Conservation (phyloP, 2,329 filamentous ascomycete species). For the Emmonsiellopsis sp. region DNA sequence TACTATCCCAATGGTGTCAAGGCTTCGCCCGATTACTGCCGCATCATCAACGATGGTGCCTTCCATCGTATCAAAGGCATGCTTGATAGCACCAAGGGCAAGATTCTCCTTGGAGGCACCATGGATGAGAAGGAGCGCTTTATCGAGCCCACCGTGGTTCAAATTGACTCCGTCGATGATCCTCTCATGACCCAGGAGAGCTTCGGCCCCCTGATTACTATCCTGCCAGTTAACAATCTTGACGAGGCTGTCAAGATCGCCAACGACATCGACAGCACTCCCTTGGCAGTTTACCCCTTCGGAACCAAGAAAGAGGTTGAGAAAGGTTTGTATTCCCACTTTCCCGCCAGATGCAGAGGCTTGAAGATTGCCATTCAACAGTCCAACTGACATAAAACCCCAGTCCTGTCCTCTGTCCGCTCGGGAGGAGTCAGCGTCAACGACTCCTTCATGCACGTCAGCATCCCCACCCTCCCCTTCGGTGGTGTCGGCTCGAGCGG, state of each 20-base stretch:
- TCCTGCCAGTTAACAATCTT: slow-evolving; percentile 68
- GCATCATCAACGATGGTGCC: slow-evolving; percentile 71
- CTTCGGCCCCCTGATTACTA: slow-evolving; percentile 85
- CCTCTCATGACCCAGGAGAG: slow-evolving; percentile 73
- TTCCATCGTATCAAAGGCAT: slow-evolving; percentile 81
- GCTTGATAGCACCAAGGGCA: slow-evolving; percentile 75
- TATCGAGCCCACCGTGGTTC: slow-evolving; percentile 89
- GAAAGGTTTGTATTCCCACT: slow-evolving; percentile 47
- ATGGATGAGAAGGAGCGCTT: slow-evolving; percentile 72
- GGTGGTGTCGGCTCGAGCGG: slow-evolving; percentile 77
- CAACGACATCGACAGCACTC: slow-evolving; percentile 72
- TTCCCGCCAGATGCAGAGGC: neutral
- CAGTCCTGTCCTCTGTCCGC: slow-evolving; percentile 53
- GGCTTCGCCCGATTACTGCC: slow-evolving; percentile 66
- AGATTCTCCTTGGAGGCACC: slow-evolving; percentile 77
- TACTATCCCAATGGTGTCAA: slow-evolving; percentile 80
- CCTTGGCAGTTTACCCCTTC: slow-evolving; percentile 77
- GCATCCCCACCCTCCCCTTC: slow-evolving; percentile 64
- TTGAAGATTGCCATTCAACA: neutral
- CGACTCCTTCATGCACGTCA: slow-evolving; percentile 59
- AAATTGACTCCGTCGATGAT: slow-evolving; percentile 66
- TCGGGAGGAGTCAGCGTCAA: slow-evolving; percentile 57
- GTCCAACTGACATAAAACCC: neutral
- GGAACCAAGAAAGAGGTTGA: slow-evolving; percentile 70
- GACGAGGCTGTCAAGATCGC: slow-evolving; percentile 77